phyloP scores from a whole-genome alignment of 176 grass and related monocot species.

The Phyllostachys edulis region DNA sequence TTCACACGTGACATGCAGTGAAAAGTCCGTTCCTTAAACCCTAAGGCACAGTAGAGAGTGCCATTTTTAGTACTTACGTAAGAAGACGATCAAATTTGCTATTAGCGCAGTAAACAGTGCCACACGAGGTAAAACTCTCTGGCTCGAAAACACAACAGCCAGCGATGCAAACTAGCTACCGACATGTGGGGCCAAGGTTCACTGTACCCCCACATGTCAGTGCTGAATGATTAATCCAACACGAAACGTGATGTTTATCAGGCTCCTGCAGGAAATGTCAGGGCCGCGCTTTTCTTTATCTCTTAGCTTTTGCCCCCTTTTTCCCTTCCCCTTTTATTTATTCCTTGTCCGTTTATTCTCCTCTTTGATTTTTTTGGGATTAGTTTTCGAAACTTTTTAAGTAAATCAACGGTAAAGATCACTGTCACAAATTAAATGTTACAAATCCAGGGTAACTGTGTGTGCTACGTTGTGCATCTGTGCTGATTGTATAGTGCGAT shows the following conservation, averaged over 20 bases:
- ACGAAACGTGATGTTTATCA: constrained; percentile 38
- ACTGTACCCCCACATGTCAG: constrained; percentile 21
- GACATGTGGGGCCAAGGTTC: not conserved
- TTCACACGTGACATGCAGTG: too few species aligned
- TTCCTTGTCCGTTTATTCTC: constrained; percentile 4
- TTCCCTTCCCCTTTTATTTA: not conserved
- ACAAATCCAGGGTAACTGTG: not conserved
- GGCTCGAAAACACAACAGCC: not conserved
- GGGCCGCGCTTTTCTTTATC: constrained; percentile 29
- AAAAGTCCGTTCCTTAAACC: too few species aligned
- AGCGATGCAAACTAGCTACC: not conserved
- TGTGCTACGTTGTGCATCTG: not conserved
- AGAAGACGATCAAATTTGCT: too few species aligned
- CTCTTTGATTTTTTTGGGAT: not conserved
- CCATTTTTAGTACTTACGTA: too few species aligned
- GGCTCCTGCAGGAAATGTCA: constrained; percentile 40
- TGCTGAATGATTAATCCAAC: constrained; percentile 36
- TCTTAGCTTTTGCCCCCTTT: constrained; percentile 25
- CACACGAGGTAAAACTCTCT: too few species aligned
- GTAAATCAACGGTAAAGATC: not conserved
- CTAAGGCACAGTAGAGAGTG: fast-evolving
- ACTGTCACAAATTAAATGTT: not conserved
- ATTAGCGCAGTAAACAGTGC: too few species aligned
- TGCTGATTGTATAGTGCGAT: not conserved
- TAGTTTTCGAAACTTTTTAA: not conserved